These are phyloP conservation scores for Boletus sp. DNA, from an alignment of 1,284 basidiomycete genomes.

Conservation along the genomic window DNA sequence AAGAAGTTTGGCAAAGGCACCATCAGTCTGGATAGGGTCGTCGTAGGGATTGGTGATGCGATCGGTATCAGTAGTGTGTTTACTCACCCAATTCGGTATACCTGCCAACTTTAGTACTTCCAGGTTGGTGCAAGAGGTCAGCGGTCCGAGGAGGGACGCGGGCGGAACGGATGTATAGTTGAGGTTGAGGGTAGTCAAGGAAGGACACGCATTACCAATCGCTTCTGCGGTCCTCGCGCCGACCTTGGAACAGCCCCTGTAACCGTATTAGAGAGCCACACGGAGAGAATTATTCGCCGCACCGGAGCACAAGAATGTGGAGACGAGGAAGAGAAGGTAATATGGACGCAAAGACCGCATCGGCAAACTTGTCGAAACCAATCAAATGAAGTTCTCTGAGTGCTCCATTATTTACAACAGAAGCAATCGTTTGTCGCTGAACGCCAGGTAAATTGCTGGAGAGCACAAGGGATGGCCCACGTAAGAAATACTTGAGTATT, in stretches of 20 bases:
- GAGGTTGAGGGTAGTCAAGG: slow-evolving; percentile 52
- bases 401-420: slow-evolving; percentile 39
- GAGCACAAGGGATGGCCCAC: slow-evolving; percentile 52
- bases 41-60: background rate
- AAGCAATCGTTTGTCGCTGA: slow-evolving; percentile 47
- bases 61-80: background rate
- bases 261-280: slow-evolving; percentile 12
- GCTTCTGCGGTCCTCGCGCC: slow-evolving; percentile 48
- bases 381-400: slow-evolving; percentile 52
- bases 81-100: slow-evolving; percentile 56
- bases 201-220: slow-evolving; percentile 42
- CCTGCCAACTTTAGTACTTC: slow-evolving; percentile 64
- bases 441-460: slow-evolving; percentile 53
- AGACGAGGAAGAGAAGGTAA: slow-evolving; percentile 47
- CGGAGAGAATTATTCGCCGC: slow-evolving; percentile 12
- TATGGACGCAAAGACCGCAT: slow-evolving; percentile 50
- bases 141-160: slow-evolving; percentile 43
- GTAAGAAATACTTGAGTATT: slow-evolving; percentile 53
- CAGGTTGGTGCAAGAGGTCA: slow-evolving; percentile 43
- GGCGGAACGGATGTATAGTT: slow-evolving; percentile 61
- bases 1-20: slow-evolving; percentile 49
- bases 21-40: slow-evolving; percentile 50
- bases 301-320: slow-evolving; percentile 55
- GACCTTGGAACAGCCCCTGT: slow-evolving; percentile 60
- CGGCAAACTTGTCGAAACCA: slow-evolving; percentile 52